Conservation (phyloP, 345 rosid genomes). For the Arabidopsis thaliana region DNA sequence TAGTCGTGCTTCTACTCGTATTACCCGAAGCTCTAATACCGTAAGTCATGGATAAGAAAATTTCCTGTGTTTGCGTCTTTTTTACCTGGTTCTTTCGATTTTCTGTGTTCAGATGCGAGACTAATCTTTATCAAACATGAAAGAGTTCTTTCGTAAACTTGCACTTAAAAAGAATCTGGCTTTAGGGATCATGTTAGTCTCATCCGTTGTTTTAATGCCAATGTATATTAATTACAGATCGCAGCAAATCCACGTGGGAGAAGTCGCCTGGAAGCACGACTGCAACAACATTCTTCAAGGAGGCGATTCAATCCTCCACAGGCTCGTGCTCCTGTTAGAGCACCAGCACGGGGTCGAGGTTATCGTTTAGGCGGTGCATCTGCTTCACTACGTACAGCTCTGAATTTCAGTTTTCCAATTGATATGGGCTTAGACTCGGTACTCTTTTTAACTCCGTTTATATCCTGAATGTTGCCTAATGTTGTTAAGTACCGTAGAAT, state of each 20-base stretch:
- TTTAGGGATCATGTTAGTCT: conserved; percentile 15
- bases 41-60: conserved; percentile 50
- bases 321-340: conserved; percentile 52
- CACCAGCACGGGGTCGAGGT: conserved; percentile 54
- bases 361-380: conserved; percentile 52
- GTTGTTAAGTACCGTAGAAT: background rate
- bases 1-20: conserved; percentile 41
- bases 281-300: conserved; percentile 51
- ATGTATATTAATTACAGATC: conserved; percentile 30
- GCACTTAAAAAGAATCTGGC: conserved; percentile 6
- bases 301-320: conserved; percentile 57
- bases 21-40: conserved; percentile 36
- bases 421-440: conserved; percentile 80
- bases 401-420: conserved; percentile 67
- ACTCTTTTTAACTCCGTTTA: conserved; percentile 28
- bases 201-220: conserved; percentile 14
- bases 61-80: background rate
- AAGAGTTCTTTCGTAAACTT: conserved; percentile 16
- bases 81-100: background rate
- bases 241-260: conserved; percentile 45
- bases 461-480: conserved; percentile 4
- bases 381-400: conserved; percentile 47
- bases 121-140: conserved; percentile 1
- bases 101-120: conserved; percentile 6
- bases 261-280: conserved; percentile 50